Base-by-base conservation (phyloP, 2,329 filamentous ascomycete genomes). In the Neodidymelliopsis sp. region DNA sequence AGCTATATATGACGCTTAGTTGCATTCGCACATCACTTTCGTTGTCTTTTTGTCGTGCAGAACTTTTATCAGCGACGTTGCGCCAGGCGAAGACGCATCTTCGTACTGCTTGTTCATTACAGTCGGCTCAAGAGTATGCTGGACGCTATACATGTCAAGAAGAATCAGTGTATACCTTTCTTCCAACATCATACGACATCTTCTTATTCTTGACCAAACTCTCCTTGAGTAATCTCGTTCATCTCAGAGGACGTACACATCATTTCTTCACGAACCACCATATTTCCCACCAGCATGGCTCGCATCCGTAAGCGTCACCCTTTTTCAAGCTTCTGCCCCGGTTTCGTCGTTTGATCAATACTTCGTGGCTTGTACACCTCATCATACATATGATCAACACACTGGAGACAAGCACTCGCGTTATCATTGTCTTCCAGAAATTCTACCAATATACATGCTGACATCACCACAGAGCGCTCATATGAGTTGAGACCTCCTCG, bases 291-390 rank as follows among this genome's bases (percentile, higher is more conserved):
- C 6, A 31, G 31, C 25, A 62, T 59, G 59, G 53, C 54, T 31
- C 49, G 56, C 43, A 45, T 48, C 41, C 40, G 60, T 63, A 51
- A 59, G 57, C 55, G 19, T 18, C 45, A n/a, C n/a, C n/a, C n/a
- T n/a, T n/a, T n/a, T n/a, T n/a, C 27, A 35, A 30, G 46, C 27
- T 23, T 18, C 20, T 25, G 12, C 30, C 31, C 35, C 22, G 12
- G 15, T 37, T 24, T 36, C 13, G n/a, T 19, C 23, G n/a, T 27
- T 15, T 16, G 12, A 8, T 10, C 18, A 13, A 36, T 7, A 10
- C 13, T 24, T 12, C 24, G 24, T 16, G 24, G 24, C 13, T 29
- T 12, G 24, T 25, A 18, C 24, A 25, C 13, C 11, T 15, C 11
- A 5, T 4, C 16, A 33, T 11, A 33, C n/a, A 23, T 23, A 3